Base-by-base conservation (phyloP, 306 rosid species). In the Acmispon strigosus region DNA sequence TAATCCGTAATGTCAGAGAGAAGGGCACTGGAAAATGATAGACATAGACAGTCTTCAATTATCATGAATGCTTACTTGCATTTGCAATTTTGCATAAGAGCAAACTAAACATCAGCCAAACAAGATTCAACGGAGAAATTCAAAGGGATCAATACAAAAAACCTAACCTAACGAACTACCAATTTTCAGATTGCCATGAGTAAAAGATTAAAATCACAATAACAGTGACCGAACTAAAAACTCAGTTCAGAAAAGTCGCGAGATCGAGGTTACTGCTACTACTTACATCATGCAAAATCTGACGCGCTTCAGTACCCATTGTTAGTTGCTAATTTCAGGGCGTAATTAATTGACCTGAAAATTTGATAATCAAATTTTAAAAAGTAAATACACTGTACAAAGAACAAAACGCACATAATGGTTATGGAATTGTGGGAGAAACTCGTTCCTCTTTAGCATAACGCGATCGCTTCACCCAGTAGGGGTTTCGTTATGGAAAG, bases 231-330 rank as follows among this genome's bases (percentile, higher is more conserved):
- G 72, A 76, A 66, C 49, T 42, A 62, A 32, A 32, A 32, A 29
- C 47, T 57, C 29, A 63, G 15, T 54, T 18, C 42, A 18, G 20
- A 41, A 61, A 64, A 66, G 6, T 44, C 36, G 5, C 49, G 42
- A 49, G 51, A 69, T 66, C 65, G 71, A 47, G 53, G 36, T 72
- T 63, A 32, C 15, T 59, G 36, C 15, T 62, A 48, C 60, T 67
- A 32, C 96, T 87, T 86, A 90, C 96, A 58, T 82, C 81, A 16
- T 51, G 87, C 70, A 66, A 60, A 79, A 41, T 12, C n/a, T 13
- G 78, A 39, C 15, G 82, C 18, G 72, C 67, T 43, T 50, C 81
- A 62, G 43, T 56, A 42, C 72, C 69, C 94, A 84, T 86, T 39
- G 34, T 34, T 22, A 67, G 59, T 20, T 45, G 66, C 64, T 15